These are phyloP conservation scores for Clathrus columnatus DNA, from an alignment of 768 basidiomycete genomes.

Conservation along the genomic window DNA sequence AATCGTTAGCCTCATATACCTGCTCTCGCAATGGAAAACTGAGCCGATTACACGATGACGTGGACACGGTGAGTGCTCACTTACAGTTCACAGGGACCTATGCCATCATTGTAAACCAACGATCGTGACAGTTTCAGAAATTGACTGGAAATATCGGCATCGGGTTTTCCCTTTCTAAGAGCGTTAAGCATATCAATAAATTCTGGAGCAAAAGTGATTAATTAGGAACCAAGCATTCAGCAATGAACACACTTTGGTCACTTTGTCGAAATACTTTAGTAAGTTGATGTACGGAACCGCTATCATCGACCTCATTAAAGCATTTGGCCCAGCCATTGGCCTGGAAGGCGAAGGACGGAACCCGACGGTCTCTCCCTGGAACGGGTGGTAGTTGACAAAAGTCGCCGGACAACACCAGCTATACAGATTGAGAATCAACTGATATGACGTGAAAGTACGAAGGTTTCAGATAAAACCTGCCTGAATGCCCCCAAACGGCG, in stretches of 20 bases:
- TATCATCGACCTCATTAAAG: slow-evolving; percentile 38
- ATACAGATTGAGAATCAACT: slow-evolving; percentile 28
- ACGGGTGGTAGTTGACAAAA: slow-evolving; percentile 91
- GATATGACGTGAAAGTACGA: slow-evolving; percentile 8
- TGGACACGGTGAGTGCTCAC: slow-evolving; percentile 12
- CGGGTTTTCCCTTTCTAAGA: slow-evolving; percentile 70
- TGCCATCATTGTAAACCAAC: slow-evolving; percentile 58
- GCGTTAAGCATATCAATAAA: slow-evolving; percentile 85
- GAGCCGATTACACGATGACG: slow-evolving; percentile 1
- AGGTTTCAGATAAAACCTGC: slow-evolving; percentile 44
- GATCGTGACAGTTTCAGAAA: slow-evolving; percentile 52
- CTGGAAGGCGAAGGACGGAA: slow-evolving; percentile 65
- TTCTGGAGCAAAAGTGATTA: slow-evolving; percentile 21
- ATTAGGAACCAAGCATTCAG: background rate
- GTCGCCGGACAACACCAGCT: slow-evolving; percentile 82
- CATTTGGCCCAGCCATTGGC: slow-evolving; percentile 63
- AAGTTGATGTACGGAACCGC: slow-evolving; percentile 38
- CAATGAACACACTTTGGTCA: slow-evolving; percentile 48
- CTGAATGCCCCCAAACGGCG: slow-evolving; percentile 84
- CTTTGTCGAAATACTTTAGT: slow-evolving; percentile 83
- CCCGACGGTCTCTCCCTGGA: slow-evolving; percentile 25
- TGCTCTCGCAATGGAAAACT: slow-evolving; percentile 66
- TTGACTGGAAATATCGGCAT: slow-evolving; percentile 31
- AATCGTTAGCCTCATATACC: slow-evolving; percentile 60
- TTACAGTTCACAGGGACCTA: slow-evolving; percentile 77